These are phyloP conservation scores for Punica granatum DNA, from an alignment of 345 rosid genomes.

Conservation along the genomic window DNA sequence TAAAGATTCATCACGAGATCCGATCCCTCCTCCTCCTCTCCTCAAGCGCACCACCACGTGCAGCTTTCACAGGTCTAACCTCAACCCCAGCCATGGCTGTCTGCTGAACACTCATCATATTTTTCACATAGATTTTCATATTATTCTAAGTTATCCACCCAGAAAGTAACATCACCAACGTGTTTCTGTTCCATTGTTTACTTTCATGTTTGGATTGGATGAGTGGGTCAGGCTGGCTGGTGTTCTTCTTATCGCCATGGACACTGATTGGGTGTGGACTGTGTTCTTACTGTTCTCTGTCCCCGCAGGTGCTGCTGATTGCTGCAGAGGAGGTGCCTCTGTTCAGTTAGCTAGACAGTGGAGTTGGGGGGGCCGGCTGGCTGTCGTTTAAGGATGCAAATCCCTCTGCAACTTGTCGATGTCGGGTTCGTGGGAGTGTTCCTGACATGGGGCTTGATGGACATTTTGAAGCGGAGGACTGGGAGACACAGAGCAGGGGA, in stretches of 20 bases:
- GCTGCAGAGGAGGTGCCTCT: neutral
- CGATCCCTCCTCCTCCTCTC: neutral
- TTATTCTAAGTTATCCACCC: neutral
- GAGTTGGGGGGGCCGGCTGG: neutral
- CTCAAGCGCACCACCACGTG: constrained; percentile 1
- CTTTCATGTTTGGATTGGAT: neutral
- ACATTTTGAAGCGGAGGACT: neutral
- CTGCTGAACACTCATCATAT: neutral
- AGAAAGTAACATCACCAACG: neutral
- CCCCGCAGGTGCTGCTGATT: too few species aligned
- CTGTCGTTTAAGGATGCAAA: constrained; percentile 2
- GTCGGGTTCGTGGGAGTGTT: constrained; percentile 4
- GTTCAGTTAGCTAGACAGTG: neutral
- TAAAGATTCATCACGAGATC: neutral
- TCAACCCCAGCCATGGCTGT: neutral
- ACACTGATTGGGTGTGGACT: too few species aligned
- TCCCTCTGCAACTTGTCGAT: constrained; percentile 6
- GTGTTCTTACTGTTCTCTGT: too few species aligned
- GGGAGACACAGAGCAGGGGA: neutral
- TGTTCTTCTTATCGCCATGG: too few species aligned
- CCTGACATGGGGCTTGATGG: constrained; percentile 6
- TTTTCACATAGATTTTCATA: neutral
- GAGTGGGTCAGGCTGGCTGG: neutral
- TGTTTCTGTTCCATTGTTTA: neutral
- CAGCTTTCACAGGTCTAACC: too few species aligned